Conservation (phyloP, 768 basidiomycete species). For the Boletus insuetus region DNA sequence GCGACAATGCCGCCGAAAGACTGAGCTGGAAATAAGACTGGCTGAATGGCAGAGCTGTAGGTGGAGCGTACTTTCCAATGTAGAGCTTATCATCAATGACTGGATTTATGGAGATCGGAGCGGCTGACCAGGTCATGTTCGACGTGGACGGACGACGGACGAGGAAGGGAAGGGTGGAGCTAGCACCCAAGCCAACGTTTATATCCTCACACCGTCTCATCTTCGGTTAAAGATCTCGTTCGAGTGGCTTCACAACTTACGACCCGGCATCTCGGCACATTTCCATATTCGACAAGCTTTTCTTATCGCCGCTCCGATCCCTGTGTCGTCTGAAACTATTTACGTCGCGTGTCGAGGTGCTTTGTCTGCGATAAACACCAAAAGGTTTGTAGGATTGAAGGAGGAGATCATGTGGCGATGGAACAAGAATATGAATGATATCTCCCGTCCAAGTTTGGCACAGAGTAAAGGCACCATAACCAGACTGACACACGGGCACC, state of each 20-base stretch:
- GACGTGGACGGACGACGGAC: not conserved
- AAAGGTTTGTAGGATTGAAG: no score
- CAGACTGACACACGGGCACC: no score
- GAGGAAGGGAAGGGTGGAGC: conserved; percentile 13
- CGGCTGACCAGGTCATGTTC: conserved; percentile 29
- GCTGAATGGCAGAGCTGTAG: not conserved
- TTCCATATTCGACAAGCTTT: not conserved
- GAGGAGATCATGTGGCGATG: no score
- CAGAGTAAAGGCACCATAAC: no score
- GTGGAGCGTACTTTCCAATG: conserved; percentile 35
- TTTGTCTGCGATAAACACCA: no score
- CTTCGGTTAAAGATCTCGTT: conserved; percentile 5
- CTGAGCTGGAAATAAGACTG: conserved; percentile 14
- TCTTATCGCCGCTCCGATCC: no score
- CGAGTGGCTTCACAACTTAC: no score
- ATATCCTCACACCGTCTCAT: conserved; percentile 10
- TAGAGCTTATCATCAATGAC: conserved; percentile 33
- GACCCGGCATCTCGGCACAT: conserved; percentile 23
- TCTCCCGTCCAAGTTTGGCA: no score
- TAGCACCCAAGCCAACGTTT: conserved; percentile 9
- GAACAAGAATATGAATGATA: no score
- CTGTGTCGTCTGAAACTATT: no score
- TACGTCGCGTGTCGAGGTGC: no score
- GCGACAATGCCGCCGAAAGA: conserved; percentile 34
- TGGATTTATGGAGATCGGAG: conserved; percentile 25